A percentile compares a stretch with the other conserved stretches of the same genome.
These are phyloP conservation scores for Cercospora sp. DNA, from an alignment of 2,329 filamentous ascomycete genomes.

Conservation along the genomic window DNA sequence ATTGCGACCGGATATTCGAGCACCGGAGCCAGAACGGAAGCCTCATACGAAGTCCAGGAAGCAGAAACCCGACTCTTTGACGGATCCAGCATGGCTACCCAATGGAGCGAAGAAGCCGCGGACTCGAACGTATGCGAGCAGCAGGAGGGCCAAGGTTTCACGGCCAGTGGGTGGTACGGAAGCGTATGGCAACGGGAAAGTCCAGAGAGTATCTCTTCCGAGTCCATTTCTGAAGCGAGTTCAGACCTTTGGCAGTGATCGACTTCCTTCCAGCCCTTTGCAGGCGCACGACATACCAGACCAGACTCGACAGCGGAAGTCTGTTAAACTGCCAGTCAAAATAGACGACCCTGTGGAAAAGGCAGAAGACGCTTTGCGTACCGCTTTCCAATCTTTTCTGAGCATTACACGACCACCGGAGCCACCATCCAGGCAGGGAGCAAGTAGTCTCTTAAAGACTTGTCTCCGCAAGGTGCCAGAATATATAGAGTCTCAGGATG, in stretches of 20 bases:
- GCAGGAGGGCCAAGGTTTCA: constrained; percentile 1
- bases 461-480: constrained; percentile 45
- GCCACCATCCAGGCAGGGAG: constrained; percentile 33
- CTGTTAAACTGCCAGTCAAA: constrained; percentile 13
- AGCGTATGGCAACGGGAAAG: neutral
- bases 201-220: constrained; percentile 14
- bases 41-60: neutral
- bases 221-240: constrained; percentile 24
- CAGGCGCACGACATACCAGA: neutral
- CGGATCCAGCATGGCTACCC: constrained; percentile 26
- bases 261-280: neutral
- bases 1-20: constrained; percentile 4
- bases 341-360: constrained; percentile 8
- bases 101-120: constrained; percentile 12
- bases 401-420: neutral
- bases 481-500: constrained; percentile 42
- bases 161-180: neutral
- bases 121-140: constrained; percentile 19
- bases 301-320: neutral
- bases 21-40: neutral
- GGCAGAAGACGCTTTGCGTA: constrained; percentile 7
- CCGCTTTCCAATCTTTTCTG: constrained; percentile 8
- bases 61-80: constrained; percentile 19
- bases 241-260: neutral
- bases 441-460: constrained; percentile 41